A percentile compares a stretch with the other conserved stretches of the same genome.
These are phyloP conservation scores for Auricularia sp. DNA, from an alignment of 768 basidiomycete species.

Conservation along the genomic window DNA sequence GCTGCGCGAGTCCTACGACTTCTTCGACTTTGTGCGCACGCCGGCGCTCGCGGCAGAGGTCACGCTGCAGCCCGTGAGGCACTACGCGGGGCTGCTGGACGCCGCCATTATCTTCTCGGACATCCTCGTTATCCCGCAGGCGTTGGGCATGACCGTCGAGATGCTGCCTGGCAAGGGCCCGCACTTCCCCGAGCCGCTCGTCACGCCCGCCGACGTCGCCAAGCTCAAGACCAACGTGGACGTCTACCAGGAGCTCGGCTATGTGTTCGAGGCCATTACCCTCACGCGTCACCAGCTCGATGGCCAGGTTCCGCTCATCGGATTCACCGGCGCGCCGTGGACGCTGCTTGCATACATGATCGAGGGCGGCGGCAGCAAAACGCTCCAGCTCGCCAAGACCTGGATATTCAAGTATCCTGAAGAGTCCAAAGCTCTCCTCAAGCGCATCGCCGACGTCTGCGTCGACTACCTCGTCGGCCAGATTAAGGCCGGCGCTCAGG, in stretches of 20 bases:
- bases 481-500: slow-evolving; percentile 93
- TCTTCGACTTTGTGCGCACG: slow-evolving; percentile 91
- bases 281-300: slow-evolving; percentile 67
- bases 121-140: slow-evolving; percentile 95
- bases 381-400: slow-evolving; percentile 80
- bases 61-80: slow-evolving; percentile 87
- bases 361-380: slow-evolving; percentile 90
- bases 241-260: slow-evolving; percentile 68
- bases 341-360: slow-evolving; percentile 98
- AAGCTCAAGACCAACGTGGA: slow-evolving; percentile 56
- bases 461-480: slow-evolving; percentile 88
- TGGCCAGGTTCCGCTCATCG: slow-evolving; percentile 90
- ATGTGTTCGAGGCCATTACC: slow-evolving; percentile 89
- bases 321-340: slow-evolving; percentile 97
- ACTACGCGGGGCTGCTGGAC: slow-evolving; percentile 79
- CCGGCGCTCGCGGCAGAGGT: slow-evolving; percentile 83
- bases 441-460: slow-evolving; percentile 78
- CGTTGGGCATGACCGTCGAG: slow-evolving; percentile 88
- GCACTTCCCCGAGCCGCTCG: slow-evolving; percentile 76
- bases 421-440: slow-evolving; percentile 66
- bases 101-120: slow-evolving; percentile 98
- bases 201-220: slow-evolving; percentile 59
- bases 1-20: slow-evolving; percentile 76
- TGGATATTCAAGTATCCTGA: slow-evolving; percentile 91
- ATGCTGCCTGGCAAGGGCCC: slow-evolving; percentile 83